phyloP scores from a whole-genome alignment of 345 rosid genomes.

The Boechera stricta region DNA sequence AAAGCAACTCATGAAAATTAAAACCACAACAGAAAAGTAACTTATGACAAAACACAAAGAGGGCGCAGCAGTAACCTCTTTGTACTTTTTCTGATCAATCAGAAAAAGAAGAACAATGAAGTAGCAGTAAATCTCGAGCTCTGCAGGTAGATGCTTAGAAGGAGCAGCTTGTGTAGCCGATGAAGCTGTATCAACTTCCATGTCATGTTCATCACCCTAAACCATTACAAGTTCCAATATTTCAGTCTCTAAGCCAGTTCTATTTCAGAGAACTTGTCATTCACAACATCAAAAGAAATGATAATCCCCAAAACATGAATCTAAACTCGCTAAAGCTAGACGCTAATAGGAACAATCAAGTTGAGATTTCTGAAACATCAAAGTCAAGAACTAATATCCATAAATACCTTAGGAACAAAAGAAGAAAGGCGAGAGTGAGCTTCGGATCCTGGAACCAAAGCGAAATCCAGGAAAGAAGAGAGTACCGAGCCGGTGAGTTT shows the following conservation, averaged over 20 bases:
- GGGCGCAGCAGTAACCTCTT: slow-evolving; percentile 61
- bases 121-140: slow-evolving; percentile 78
- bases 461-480: slow-evolving; percentile 63
- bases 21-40: slow-evolving; percentile 8
- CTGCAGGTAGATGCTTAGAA: slow-evolving; percentile 67
- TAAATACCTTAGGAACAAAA: slow-evolving; percentile 65
- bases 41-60: background rate
- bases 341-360: background rate
- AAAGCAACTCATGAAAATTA: background rate
- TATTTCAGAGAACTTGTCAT: background rate
- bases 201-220: slow-evolving; percentile 77
- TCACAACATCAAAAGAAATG: background rate
- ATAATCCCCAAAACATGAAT: background rate
- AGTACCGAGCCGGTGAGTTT: slow-evolving; percentile 63
- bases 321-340: slow-evolving; percentile 10
- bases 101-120: slow-evolving; percentile 76
- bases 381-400: slow-evolving; percentile 2
- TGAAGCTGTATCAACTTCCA: slow-evolving; percentile 89
- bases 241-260: slow-evolving; percentile 10
- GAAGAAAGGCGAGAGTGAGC: slow-evolving; percentile 56
- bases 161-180: slow-evolving; percentile 51
- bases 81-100: slow-evolving; percentile 78
- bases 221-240: background rate
- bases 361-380: background rate
- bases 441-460: slow-evolving; percentile 68